These are phyloP conservation scores for Aspergillus floridensis DNA, from an alignment of 2,329 filamentous ascomycete genomes.

Conservation along the genomic window DNA sequence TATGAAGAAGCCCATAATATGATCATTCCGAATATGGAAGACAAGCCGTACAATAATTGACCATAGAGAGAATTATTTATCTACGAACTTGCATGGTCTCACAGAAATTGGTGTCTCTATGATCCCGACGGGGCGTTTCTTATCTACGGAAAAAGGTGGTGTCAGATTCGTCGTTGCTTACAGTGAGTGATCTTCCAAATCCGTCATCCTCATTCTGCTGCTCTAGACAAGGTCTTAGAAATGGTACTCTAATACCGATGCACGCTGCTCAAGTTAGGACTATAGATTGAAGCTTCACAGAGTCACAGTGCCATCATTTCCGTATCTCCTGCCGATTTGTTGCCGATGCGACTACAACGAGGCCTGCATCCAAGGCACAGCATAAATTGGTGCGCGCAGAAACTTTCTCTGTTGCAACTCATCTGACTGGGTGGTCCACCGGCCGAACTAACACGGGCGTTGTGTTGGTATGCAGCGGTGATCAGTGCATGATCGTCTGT, in stretches of 20 bases:
- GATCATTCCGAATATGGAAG: background rate
- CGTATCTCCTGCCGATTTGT: background rate
- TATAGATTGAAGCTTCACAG: background rate
- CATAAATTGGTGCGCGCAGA: background rate
- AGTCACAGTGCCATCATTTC: background rate
- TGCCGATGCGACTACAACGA: background rate
- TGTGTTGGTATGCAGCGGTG: background rate
- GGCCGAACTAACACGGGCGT: background rate
- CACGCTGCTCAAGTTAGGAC: background rate
- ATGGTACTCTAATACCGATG: background rate
- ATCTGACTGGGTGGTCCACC: background rate
- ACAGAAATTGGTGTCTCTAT: background rate
- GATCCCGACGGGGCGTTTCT: background rate
- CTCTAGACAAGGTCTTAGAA: background rate
- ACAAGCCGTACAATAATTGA: constrained; percentile 1
- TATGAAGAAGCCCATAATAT: background rate
- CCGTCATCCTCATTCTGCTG: background rate
- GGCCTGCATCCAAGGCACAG: background rate
- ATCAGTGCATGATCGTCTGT: background rate
- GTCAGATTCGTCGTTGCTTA: background rate
- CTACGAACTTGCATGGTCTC: background rate
- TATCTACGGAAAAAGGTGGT: background rate
- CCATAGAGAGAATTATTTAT: background rate
- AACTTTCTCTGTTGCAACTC: background rate
- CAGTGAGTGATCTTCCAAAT: background rate